phyloP scores from a whole-genome alignment of 2,329 filamentous ascomycete genomes.

The Sporothrix brunneoviolacea region DNA sequence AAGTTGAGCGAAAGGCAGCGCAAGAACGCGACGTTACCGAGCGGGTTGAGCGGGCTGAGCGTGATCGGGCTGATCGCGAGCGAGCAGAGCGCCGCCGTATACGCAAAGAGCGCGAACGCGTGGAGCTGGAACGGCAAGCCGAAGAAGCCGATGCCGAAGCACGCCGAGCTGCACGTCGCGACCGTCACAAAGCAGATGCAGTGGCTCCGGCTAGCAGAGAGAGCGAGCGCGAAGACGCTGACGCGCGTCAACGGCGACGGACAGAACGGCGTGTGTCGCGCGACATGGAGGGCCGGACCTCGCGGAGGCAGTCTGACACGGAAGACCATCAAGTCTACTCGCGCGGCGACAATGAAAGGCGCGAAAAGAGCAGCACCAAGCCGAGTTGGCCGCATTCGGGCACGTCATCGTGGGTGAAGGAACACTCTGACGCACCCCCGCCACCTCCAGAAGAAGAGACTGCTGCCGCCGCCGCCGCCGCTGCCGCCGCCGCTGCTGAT shows the following conservation, averaged over 20 bases:
- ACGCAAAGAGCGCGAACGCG: conserved; percentile 39
- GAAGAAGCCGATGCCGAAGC: conserved; percentile 42
- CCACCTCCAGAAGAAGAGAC: conserved; percentile 38
- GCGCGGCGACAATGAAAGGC: conserved; percentile 30
- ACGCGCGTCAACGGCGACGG: conserved; percentile 46
- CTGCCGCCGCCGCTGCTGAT: conserved; percentile 22
- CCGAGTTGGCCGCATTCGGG: conserved; percentile 55
- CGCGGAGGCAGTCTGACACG: conserved; percentile 36
- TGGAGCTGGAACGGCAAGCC: conserved; percentile 31
- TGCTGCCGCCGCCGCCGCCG: neutral
- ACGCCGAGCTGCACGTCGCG: conserved; percentile 38
- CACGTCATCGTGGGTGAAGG: conserved; percentile 60
- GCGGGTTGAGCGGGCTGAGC: conserved; percentile 11
- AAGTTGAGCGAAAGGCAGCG: conserved; percentile 34
- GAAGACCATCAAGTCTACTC: conserved; percentile 40
- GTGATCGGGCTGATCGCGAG: conserved; percentile 33
- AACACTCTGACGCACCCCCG: conserved; percentile 55
- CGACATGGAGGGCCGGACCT: conserved; percentile 33
- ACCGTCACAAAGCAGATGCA: conserved; percentile 41
- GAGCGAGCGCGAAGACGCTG: conserved; percentile 40
- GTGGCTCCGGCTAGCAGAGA: conserved; percentile 13
- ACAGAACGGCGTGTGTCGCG: conserved; percentile 44
- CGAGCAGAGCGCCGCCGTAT: conserved; percentile 44
- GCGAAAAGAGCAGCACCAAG: conserved; percentile 22
- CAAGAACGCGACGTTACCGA: conserved; percentile 27